Percentiles rank a stretch among this genome's conserved stretches.
These are phyloP conservation scores for Xylaria sp. DNA, from an alignment of 2,329 filamentous ascomycete species.

Conservation along the genomic window DNA sequence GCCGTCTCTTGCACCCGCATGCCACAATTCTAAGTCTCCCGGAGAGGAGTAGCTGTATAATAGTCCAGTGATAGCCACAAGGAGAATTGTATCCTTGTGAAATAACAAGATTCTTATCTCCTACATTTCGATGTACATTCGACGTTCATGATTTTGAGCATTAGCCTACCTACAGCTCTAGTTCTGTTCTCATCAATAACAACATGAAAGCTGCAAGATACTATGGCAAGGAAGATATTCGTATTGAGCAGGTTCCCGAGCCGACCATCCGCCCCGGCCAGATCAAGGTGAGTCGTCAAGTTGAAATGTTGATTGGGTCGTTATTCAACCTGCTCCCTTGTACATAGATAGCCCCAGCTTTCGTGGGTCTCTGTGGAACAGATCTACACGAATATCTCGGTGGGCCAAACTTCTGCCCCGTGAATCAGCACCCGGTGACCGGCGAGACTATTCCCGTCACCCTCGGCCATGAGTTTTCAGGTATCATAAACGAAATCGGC, in stretches of 20 bases:
- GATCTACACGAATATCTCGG: conserved; percentile 30
- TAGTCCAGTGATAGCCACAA: neutral
- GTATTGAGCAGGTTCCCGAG: conserved; percentile 25
- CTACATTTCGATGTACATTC: too few species aligned
- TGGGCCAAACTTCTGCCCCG: conserved; percentile 21
- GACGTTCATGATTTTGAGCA: neutral
- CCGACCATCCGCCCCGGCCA: conserved; percentile 15
- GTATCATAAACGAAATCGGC: conserved; percentile 22
- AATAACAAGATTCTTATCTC: too few species aligned
- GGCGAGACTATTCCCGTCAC: conserved; percentile 27
- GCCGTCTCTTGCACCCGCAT: neutral
- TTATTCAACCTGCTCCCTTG: neutral
- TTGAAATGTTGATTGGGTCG: neutral
- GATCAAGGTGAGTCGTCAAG: conserved; percentile 15
- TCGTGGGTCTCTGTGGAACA: conserved; percentile 24
- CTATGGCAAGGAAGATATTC: conserved; percentile 28
- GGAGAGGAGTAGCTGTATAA: neutral
- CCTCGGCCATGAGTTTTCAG: conserved; percentile 27
- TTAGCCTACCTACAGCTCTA: neutral
- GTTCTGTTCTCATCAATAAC: neutral
- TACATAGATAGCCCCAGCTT: conserved; percentile 25
- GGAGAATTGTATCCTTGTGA: neutral
- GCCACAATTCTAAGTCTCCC: neutral
- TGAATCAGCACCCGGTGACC: conserved; percentile 15
- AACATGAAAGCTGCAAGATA: conserved; percentile 25